A percentile compares a stretch with the other conserved stretches of the same genome.
Conservation (phyloP, 345 rosid species). For the Aquilaria yunnanensis region DNA sequence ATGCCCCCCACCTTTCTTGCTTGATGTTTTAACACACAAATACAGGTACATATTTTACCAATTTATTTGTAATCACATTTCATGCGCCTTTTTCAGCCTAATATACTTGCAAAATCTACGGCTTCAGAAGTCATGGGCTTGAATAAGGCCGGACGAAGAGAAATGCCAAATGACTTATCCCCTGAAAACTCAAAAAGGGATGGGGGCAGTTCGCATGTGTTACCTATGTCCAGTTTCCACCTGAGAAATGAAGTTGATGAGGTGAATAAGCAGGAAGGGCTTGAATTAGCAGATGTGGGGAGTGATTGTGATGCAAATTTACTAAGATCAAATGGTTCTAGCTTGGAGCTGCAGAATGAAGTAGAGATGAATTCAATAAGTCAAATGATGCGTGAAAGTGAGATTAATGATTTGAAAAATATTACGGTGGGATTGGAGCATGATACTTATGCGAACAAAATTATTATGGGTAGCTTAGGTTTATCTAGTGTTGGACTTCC, state of each 20-base stretch:
- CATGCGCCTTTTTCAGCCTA: conserved; percentile 38
- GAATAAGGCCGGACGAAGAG: conserved; percentile 31
- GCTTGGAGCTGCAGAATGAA: conserved; percentile 35
- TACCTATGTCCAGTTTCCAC: conserved; percentile 25
- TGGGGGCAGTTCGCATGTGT: conserved; percentile 21
- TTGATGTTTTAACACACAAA: conserved; percentile 4
- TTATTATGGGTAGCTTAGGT: conserved; percentile 22
- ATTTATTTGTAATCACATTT: background rate
- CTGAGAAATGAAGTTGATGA: conserved; percentile 26
- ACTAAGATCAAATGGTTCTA: conserved; percentile 19
- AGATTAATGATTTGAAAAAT: conserved; percentile 35
- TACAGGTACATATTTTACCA: background rate
- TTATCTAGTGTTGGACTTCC: conserved; percentile 33
- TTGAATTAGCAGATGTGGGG: conserved; percentile 26
- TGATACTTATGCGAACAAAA: conserved; percentile 26
- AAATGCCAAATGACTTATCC: conserved; percentile 24
- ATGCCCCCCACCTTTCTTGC: background rate
- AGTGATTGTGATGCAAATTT: conserved; percentile 31
- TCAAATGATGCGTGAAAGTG: conserved; percentile 28
- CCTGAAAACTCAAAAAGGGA: conserved; percentile 21
- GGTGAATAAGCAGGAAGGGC: conserved; percentile 30
- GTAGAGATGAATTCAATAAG: conserved; percentile 22
- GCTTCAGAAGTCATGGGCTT: conserved; percentile 33
- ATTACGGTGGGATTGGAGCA: conserved; percentile 22
- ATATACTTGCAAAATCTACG: conserved; percentile 31